Percentiles rank a stretch among this genome's conserved stretches.
Conservation (phyloP, 208 protist species). For the Leishmania lainsoni region DNA sequence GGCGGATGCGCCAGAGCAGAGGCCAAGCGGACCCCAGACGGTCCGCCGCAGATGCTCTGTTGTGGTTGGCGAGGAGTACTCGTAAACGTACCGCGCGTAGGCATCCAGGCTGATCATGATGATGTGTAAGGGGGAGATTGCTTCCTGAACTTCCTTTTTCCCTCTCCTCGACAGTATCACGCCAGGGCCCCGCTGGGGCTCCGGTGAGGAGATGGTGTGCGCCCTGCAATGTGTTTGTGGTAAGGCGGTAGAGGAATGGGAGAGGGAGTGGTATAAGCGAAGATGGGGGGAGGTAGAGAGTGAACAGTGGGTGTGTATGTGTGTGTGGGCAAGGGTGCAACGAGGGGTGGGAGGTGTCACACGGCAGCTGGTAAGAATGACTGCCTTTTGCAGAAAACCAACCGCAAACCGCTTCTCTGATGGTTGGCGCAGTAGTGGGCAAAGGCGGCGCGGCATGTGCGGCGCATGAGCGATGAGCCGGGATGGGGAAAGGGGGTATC, state of each 20-base stretch:
- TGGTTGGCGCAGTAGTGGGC: not conserved
- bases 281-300: not conserved
- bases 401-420: not conserved
- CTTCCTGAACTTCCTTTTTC: not conserved
- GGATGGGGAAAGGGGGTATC: not conserved
- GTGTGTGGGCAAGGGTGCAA: not conserved
- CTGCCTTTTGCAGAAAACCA: not conserved
- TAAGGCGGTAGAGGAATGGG: not conserved
- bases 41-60: slow-evolving; percentile 34
- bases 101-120: slow-evolving; percentile 38
- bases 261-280: not conserved
- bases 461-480: not conserved
- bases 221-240: not conserved
- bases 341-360: not conserved
- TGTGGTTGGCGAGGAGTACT: slow-evolving; percentile 28
- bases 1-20: not conserved
- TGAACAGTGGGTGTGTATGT: not conserved
- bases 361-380: not conserved
- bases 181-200: not conserved
- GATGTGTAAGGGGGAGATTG: not conserved
- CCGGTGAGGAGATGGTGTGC: not conserved
- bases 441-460: not conserved
- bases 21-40: slow-evolving; percentile 34
- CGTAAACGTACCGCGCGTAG: slow-evolving; percentile 32
- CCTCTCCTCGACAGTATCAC: not conserved